phyloP scores from a whole-genome alignment of 306 rosid genomes.

The apple (Malus domestica) region DNA sequence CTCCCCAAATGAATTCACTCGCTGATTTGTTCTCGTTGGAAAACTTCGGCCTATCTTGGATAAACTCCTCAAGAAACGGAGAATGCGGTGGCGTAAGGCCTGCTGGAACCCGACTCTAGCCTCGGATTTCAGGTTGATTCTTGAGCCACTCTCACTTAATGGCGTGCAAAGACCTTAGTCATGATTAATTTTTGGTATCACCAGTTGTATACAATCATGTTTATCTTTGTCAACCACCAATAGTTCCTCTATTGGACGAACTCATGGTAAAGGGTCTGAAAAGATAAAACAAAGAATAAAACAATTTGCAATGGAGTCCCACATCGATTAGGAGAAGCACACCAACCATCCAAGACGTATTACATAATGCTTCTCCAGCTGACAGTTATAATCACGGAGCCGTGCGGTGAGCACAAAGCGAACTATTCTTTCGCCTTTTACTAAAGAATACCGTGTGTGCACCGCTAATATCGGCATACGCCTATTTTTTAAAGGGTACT shows the following conservation, averaged over 20 bases:
- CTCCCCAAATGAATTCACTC: background rate
- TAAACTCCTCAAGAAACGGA: too few relatives aligned
- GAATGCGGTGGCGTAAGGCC: too few relatives aligned
- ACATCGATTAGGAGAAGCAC: background rate
- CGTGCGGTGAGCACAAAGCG: constrained; percentile 31
- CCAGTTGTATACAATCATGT: too few relatives aligned
- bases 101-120: too few relatives aligned
- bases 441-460: constrained; percentile 56
- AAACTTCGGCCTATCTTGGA: too few relatives aligned
- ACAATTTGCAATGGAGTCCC: background rate
- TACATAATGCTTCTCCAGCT: background rate
- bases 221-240: too few relatives aligned
- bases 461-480: constrained; percentile 10
- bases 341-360: background rate
- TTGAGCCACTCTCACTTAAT: too few relatives aligned
- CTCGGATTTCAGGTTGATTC: too few relatives aligned
- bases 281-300: background rate
- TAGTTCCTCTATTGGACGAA: too few relatives aligned
- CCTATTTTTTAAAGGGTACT: constrained; percentile 15
- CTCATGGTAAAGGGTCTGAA: too few relatives aligned
- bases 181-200: too few relatives aligned
- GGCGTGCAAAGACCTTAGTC: too few relatives aligned
- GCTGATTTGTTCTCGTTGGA: background rate
- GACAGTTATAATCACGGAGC: background rate
- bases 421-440: constrained; percentile 76